These are phyloP conservation scores for Alternaria sp. DNA, from an alignment of 2,329 filamentous ascomycete species.

Conservation along the genomic window DNA sequence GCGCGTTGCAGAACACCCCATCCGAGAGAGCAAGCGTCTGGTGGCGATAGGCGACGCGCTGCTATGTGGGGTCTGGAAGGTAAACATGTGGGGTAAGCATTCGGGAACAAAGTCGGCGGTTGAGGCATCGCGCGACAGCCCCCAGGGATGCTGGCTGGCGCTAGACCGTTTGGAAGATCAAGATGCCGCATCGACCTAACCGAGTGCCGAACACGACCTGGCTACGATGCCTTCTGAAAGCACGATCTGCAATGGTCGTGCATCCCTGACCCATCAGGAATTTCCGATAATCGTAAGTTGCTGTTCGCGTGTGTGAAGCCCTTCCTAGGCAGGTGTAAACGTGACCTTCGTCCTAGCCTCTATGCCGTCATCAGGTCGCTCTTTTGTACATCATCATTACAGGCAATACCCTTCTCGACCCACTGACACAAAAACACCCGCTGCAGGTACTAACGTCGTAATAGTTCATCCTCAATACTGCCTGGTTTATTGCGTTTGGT, in stretches of 20 bases:
- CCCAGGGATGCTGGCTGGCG: not conserved
- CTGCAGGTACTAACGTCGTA: conserved; percentile 1
- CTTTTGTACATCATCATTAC: not conserved
- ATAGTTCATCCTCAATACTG: not conserved
- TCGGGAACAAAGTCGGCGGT: not conserved
- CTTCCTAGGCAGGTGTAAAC: not conserved
- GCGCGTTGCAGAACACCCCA: not conserved
- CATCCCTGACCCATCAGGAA: not conserved
- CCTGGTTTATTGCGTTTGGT: not conserved
- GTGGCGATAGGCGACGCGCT: not conserved
- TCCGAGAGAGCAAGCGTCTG: not conserved
- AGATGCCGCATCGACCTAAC: not conserved
- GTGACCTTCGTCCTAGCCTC: not conserved
- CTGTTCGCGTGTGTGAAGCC: not conserved
- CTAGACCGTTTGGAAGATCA: not conserved
- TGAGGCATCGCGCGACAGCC: not conserved
- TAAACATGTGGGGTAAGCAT: conserved; percentile 2
- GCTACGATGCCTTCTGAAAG: not conserved
- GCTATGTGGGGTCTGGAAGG: not conserved
- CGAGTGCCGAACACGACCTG: conserved; percentile 1
- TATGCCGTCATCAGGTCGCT: not conserved
- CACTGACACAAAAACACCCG: not conserved
- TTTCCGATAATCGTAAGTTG: not conserved
- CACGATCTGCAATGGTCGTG: not conserved
- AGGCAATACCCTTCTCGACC: not conserved